A percentile compares a stretch with the other conserved stretches of the same genome.
Conservation (phyloP, 2,329 filamentous ascomycete genomes). For the Colletotrichum sp. region DNA sequence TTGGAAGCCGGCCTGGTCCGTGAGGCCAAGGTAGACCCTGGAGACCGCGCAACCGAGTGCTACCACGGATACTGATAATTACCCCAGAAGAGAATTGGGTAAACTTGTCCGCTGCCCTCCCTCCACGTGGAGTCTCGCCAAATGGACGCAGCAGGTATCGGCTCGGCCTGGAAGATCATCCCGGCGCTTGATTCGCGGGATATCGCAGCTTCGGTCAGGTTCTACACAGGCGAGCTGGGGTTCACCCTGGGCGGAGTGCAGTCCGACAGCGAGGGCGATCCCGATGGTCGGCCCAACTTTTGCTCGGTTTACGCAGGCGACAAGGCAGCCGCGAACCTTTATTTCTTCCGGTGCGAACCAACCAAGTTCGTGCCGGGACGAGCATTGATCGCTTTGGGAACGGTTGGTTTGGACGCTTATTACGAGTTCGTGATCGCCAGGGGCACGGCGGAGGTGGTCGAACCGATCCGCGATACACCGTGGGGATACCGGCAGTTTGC, state of each 20-base stretch:
- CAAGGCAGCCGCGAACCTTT: slow-evolving; percentile 5
- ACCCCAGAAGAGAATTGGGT: neutral
- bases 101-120: neutral
- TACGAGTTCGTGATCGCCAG: neutral
- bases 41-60: neutral
- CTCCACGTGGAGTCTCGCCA: neutral
- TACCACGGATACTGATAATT: neutral
- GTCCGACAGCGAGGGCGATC: neutral
- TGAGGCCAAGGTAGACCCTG: neutral
- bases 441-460: neutral
- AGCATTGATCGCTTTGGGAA: neutral
- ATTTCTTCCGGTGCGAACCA: neutral
- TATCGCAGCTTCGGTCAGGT: neutral
- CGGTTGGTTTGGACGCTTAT: neutral
- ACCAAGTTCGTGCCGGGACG: neutral
- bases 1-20: neutral
- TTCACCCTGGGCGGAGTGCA: neutral
- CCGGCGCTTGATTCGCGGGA: neutral
- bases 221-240: neutral
- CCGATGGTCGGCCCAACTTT: neutral
- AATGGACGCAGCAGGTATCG: neutral
- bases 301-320: neutral
- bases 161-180: slow-evolving; percentile 14
- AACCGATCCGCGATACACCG: neutral
- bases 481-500: slow-evolving; percentile 5